phyloP scores from a whole-genome alignment of 345 rosid species.

The Combretum micranthum region DNA sequence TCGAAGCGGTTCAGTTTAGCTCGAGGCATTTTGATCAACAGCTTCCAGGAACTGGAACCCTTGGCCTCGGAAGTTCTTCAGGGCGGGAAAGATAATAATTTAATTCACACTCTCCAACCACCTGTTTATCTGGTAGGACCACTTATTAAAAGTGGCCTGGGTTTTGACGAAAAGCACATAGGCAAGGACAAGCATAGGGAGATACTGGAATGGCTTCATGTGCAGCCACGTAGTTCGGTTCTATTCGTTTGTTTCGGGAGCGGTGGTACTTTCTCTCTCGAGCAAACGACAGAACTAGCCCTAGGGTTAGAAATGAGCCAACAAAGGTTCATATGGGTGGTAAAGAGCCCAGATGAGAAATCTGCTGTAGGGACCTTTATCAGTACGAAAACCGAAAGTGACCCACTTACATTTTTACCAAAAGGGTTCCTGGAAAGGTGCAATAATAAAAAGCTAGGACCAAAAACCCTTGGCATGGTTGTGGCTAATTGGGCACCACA shows the following conservation, averaged over 20 bases:
- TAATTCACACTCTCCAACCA: slow-evolving; percentile 8
- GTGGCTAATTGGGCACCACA: slow-evolving; percentile 32
- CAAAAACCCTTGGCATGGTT: slow-evolving; percentile 17
- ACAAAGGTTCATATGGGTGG: too few relatives aligned
- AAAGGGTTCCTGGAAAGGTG: slow-evolving; percentile 20
- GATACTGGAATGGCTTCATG: slow-evolving; percentile 25
- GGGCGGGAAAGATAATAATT: slow-evolving; percentile 17
- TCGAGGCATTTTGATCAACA: slow-evolving; percentile 31
- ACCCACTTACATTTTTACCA: slow-evolving; percentile 16
- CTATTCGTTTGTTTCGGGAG: slow-evolving; percentile 8
- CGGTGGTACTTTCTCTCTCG: slow-evolving; percentile 20
- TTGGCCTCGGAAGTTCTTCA: slow-evolving; percentile 10
- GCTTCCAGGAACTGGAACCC: slow-evolving; percentile 33
- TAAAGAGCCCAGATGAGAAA: too few relatives aligned
- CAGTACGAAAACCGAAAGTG: neutral
- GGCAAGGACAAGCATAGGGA: slow-evolving; percentile 3
- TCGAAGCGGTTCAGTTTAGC: slow-evolving; percentile 19
- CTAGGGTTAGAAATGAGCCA: slow-evolving; percentile 5
- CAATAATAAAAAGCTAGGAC: neutral
- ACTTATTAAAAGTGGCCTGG: slow-evolving; percentile 6
- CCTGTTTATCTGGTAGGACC: slow-evolving; percentile 39
- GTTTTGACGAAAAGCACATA: too few relatives aligned
- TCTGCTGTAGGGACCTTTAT: neutral
- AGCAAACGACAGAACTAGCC: slow-evolving; percentile 18
- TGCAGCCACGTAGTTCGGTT: slow-evolving; percentile 23